phyloP scores from a whole-genome alignment of 1,139 yeast genomes.

The Sugiyamaella castrensis region DNA sequence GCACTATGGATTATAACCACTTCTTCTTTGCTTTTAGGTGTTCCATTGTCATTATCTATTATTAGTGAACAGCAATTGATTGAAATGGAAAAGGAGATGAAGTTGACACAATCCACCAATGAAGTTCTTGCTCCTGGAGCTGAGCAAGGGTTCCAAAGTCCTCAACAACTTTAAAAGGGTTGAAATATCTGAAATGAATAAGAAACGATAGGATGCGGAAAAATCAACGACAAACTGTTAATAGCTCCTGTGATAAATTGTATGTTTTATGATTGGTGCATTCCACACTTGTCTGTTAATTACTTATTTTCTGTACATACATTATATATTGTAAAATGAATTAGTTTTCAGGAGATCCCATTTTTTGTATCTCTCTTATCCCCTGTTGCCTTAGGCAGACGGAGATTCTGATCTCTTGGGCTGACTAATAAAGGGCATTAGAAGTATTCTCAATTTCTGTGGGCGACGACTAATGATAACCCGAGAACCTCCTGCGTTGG shows the following conservation, averaged over 20 bases:
- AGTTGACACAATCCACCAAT: slow-evolving; percentile 79
- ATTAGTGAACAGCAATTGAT: slow-evolving; percentile 89
- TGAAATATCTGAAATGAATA: not conserved
- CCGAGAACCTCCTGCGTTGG: too few species aligned
- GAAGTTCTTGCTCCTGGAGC: slow-evolving; percentile 80
- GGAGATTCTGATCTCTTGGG: too few species aligned
- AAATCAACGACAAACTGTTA: too few species aligned
- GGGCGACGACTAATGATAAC: too few species aligned
- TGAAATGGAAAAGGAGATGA: slow-evolving; percentile 92
- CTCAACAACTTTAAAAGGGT: slow-evolving; percentile 21
- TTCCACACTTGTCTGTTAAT: too few species aligned
- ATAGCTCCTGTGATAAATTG: too few species aligned
- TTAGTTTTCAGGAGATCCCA: not conserved
- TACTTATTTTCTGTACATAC: slow-evolving; percentile 4
- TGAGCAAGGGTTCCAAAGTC: slow-evolving; percentile 50
- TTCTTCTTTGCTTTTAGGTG: slow-evolving; percentile 81
- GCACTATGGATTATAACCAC: slow-evolving; percentile 85
- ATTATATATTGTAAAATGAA: not conserved
- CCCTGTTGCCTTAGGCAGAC: too few species aligned
- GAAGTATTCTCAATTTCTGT: too few species aligned
- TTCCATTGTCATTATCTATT: slow-evolving; percentile 85
- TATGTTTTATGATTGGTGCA: too few species aligned
- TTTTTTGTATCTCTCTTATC: too few species aligned
- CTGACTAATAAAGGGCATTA: too few species aligned
- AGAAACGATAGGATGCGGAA: too few species aligned